Evolutionary conservation across 2,329 filamentous ascomycete genomes (phyloP).

Genomic region (Aspergillus fumigatus): DNA sequence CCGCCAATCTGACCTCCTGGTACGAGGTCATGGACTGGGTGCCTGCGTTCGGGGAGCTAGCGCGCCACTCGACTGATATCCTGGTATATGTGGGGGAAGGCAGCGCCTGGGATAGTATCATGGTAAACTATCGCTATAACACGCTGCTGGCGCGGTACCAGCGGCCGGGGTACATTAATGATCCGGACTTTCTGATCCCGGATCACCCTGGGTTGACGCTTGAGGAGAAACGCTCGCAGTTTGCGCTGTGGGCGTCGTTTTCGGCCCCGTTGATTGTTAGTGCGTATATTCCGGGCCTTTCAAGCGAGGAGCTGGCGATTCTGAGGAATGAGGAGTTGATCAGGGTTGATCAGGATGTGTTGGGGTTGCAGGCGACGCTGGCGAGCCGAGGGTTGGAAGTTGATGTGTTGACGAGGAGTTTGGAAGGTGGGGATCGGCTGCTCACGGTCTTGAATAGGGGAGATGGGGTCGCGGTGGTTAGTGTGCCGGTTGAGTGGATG

Average conservation of each 20-base stretch:
- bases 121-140: conserved; percentile 46
- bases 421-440: conserved; percentile 46
- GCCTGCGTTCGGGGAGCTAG: conserved; percentile 39
- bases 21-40: conserved; percentile 46
- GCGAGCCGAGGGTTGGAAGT: conserved; percentile 42
- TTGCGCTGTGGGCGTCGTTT: conserved; percentile 49
- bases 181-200: conserved; percentile 48
- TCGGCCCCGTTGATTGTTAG: conserved; percentile 49
- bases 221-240: conserved; percentile 46
- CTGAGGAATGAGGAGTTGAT: conserved; percentile 42
- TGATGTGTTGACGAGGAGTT: conserved; percentile 45
- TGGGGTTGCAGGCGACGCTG: conserved; percentile 45
- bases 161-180: conserved; percentile 45
- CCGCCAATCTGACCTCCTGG: conserved; percentile 41
- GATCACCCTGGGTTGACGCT: conserved; percentile 44
- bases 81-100: conserved; percentile 38
- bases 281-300: conserved; percentile 37
- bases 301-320: conserved; percentile 30
- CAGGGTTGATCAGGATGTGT: conserved; percentile 40
- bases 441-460: conserved; percentile 47
- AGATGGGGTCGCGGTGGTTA: conserved; percentile 22
- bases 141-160: conserved; percentile 42
- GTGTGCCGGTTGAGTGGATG: conserved; percentile 32
- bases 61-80: conserved; percentile 44
- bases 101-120: conserved; percentile 46